phyloP scores from a whole-genome alignment of 352 stramenopile species.

The Globisporangium mamillatum region DNA sequence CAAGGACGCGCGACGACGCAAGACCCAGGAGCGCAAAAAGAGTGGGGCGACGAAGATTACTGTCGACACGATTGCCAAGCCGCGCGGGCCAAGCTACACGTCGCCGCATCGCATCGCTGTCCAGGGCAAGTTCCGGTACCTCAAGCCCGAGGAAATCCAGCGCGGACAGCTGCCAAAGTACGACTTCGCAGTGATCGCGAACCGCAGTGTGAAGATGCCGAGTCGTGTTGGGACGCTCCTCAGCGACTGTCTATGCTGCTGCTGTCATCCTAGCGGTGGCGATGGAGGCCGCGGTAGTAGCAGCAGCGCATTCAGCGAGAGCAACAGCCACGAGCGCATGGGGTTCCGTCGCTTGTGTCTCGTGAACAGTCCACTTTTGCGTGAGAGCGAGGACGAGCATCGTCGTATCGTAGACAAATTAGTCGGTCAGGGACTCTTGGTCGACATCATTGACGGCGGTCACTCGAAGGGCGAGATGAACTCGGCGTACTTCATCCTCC shows the following conservation, averaged over 20 bases:
- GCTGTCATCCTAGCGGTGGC: constrained; percentile 18
- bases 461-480: constrained; percentile 83
- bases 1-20: constrained; percentile 15
- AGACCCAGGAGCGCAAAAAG: constrained; percentile 20
- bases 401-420: constrained; percentile 76
- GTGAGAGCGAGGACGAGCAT: constrained; percentile 80
- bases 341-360: constrained; percentile 72
- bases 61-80: constrained; percentile 1
- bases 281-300: constrained; percentile 10
- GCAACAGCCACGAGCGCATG: constrained; percentile 36
- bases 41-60: constrained; percentile 14
- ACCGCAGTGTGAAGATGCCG: constrained; percentile 55
- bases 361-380: constrained; percentile 37
- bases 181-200: constrained; percentile 80
- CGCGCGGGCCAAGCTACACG: constrained; percentile 24
- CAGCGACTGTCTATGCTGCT: constrained; percentile 38
- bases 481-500: constrained; percentile 73
- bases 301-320: constrained; percentile 28
- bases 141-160: constrained; percentile 81
- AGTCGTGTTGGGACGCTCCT: constrained; percentile 28
- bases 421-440: constrained; percentile 60
- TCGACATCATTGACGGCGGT: constrained; percentile 84
- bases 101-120: constrained; percentile 19
- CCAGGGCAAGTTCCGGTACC: constrained; percentile 63
- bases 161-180: constrained; percentile 54